phyloP scores from a whole-genome alignment of 2,329 filamentous ascomycete species.

The Trichothecium sympodiale region DNA sequence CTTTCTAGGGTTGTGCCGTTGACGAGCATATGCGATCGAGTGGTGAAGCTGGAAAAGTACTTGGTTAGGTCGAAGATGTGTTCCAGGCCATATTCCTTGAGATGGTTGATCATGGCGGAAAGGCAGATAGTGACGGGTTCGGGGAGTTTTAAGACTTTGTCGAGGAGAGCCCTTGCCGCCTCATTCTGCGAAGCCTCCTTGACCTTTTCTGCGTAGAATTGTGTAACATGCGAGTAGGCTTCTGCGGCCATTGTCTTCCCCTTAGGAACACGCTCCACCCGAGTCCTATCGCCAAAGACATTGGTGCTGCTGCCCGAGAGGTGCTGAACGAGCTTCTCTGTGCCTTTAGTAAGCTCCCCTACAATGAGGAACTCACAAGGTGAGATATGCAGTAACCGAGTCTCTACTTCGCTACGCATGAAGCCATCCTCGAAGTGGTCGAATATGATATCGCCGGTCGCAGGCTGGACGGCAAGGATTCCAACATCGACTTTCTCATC shows the following conservation, averaged over 20 bases:
- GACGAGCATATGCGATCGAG: constrained; percentile 87
- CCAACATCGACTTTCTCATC: constrained; percentile 92
- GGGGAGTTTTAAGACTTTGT: constrained; percentile 76
- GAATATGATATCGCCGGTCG: constrained; percentile 91
- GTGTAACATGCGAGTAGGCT: constrained; percentile 78
- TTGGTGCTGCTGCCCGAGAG: constrained; percentile 83
- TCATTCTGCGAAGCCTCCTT: constrained; percentile 48
- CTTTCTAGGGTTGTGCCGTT: constrained; percentile 92
- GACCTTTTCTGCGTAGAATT: constrained; percentile 83
- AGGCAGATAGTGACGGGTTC: constrained; percentile 84
- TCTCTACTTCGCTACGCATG: constrained; percentile 94
- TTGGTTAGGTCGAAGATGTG: constrained; percentile 95
- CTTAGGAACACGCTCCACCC: constrained; percentile 69
- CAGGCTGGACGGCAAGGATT: constrained; percentile 86
- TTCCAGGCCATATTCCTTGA: constrained; percentile 84
- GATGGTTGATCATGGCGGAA: constrained; percentile 90
- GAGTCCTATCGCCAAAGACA: constrained; percentile 81
- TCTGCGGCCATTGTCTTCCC: constrained; percentile 74
- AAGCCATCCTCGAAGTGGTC: constrained; percentile 96
- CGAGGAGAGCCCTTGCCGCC: constrained; percentile 55
- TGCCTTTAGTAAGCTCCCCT: constrained; percentile 78
- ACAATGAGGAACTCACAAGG: constrained; percentile 93
- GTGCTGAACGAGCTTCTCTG: constrained; percentile 84
- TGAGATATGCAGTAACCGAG: constrained; percentile 85
- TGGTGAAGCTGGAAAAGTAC: constrained; percentile 93